A percentile compares a stretch with the other conserved stretches of the same genome.
Evolutionary conservation across 2,329 filamentous ascomycete species (phyloP).

Genomic region (Cercospora nicotianae): DNA sequence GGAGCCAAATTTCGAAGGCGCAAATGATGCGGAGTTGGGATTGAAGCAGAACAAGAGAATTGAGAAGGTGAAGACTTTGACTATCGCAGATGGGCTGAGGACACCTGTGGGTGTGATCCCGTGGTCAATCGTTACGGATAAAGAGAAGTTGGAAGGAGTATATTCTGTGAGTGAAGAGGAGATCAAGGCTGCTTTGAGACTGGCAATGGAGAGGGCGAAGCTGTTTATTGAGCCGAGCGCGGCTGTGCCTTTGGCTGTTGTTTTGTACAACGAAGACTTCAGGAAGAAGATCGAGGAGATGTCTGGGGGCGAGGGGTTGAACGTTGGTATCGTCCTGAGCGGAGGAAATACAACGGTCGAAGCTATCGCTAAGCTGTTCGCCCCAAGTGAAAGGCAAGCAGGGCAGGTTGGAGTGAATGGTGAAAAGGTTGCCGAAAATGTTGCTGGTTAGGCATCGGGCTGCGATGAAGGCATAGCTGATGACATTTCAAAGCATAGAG

Average conservation of each 20-base stretch:
- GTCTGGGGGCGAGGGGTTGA: slow-evolving; percentile 72
- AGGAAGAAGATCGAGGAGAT: slow-evolving; percentile 67
- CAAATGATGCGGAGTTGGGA: slow-evolving; percentile 76
- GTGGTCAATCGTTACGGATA: slow-evolving; percentile 74
- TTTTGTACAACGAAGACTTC: slow-evolving; percentile 84
- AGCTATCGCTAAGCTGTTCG: slow-evolving; percentile 58
- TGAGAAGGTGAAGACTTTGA: slow-evolving; percentile 68
- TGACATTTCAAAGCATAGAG: neutral
- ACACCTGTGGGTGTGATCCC: slow-evolving; percentile 76
- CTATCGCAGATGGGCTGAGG: slow-evolving; percentile 83
- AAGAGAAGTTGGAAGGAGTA: slow-evolving; percentile 67
- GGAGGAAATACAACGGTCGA: slow-evolving; percentile 67
- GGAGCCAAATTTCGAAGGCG: slow-evolving; percentile 79
- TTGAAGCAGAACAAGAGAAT: slow-evolving; percentile 66
- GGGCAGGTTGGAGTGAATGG: slow-evolving; percentile 45
- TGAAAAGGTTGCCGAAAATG: slow-evolving; percentile 48
- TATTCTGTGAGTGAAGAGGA: slow-evolving; percentile 77
- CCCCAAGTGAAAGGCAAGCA: slow-evolving; percentile 42
- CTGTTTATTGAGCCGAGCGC: slow-evolving; percentile 85
- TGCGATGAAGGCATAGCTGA: neutral
- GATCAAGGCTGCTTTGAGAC: slow-evolving; percentile 71
- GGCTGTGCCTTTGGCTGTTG: slow-evolving; percentile 79
- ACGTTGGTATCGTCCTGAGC: slow-evolving; percentile 61
- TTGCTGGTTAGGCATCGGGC: slow-evolving; percentile 35
- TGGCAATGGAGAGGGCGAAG: slow-evolving; percentile 87